A percentile compares a stretch with the other conserved stretches of the same genome.
phyloP scores from a whole-genome alignment of 108 stramenopile species.

The Conticribra weissflogii region DNA sequence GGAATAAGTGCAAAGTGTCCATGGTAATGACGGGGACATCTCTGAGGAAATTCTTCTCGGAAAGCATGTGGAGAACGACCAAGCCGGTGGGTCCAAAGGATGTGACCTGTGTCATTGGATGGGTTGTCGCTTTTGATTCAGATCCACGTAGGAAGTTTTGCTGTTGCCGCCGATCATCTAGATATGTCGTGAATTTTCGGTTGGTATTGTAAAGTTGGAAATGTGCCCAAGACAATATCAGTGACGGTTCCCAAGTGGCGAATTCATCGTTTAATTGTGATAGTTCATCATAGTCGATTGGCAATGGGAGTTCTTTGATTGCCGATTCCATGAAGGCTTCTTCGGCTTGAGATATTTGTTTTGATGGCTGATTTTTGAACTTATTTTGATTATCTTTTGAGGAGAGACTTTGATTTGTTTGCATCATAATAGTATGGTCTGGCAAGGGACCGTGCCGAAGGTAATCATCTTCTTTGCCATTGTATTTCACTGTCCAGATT shows the following conservation, averaged over 20 bases:
- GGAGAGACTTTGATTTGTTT: too few species aligned
- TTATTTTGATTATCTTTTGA: too few species aligned
- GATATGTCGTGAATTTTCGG: too few species aligned
- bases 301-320: background rate
- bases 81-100: conserved; percentile 55
- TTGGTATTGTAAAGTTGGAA: background rate
- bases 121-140: conserved; percentile 1
- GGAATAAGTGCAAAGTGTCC: conserved; percentile 56
- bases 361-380: too few species aligned
- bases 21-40: conserved; percentile 52
- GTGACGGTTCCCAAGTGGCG: conserved; percentile 12
- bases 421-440: too few species aligned
- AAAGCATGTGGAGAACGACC: conserved; percentile 43
- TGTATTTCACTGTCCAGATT: too few species aligned
- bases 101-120: conserved; percentile 45
- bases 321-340: too few species aligned
- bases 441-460: too few species aligned
- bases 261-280: conserved; percentile 17
- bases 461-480: too few species aligned
- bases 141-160: background rate
- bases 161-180: too few species aligned
- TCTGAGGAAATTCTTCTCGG: conserved; percentile 11
- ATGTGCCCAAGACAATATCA: conserved; percentile 34
- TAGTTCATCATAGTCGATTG: conserved; percentile 2
- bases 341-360: background rate